Conservation (phyloP, 306 rosid genomes). For the Echinosophora koreensis region DNA sequence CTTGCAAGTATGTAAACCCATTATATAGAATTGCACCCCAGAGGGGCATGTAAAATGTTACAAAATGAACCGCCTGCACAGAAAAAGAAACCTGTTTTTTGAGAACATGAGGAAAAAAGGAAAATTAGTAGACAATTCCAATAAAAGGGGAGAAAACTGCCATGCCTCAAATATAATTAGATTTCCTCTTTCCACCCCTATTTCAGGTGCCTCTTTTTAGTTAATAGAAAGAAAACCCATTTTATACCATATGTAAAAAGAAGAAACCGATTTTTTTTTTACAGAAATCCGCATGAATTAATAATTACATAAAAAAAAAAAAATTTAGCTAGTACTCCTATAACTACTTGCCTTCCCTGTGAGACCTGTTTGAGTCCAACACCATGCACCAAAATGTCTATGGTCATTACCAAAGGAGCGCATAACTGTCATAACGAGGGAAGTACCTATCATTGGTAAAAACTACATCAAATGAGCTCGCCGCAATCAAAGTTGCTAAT, state of each 20-base stretch:
- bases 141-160: slow-evolving; percentile 13
- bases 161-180: not conserved
- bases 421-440: slow-evolving; percentile 85
- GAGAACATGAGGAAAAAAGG: slow-evolving; percentile 14
- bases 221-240: slow-evolving; percentile 22
- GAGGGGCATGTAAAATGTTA: slow-evolving; percentile 93
- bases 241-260: not conserved
- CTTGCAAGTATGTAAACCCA: slow-evolving; percentile 91
- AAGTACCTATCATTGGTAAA: slow-evolving; percentile 68
- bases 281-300: slow-evolving; percentile 14
- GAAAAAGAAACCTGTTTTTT: slow-evolving; percentile 11
- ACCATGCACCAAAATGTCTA: slow-evolving; percentile 80
- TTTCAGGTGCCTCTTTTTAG: slow-evolving; percentile 27
- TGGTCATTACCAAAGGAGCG: slow-evolving; percentile 93
- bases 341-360: slow-evolving; percentile 83
- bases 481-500: slow-evolving; percentile 23
- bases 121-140: slow-evolving; percentile 33
- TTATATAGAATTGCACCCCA: slow-evolving; percentile 99
- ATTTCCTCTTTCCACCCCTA: not conserved
- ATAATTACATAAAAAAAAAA: slow-evolving; percentile 32
- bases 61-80: slow-evolving; percentile 88
- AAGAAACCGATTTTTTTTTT: not conserved
- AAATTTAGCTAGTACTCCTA: not conserved
- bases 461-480: slow-evolving; percentile 42
- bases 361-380: slow-evolving; percentile 84